Percentiles rank a stretch among this genome's conserved stretches.
Conservation (phyloP, 2,329 filamentous ascomycete genomes). For the Fusarium verrucosum region DNA sequence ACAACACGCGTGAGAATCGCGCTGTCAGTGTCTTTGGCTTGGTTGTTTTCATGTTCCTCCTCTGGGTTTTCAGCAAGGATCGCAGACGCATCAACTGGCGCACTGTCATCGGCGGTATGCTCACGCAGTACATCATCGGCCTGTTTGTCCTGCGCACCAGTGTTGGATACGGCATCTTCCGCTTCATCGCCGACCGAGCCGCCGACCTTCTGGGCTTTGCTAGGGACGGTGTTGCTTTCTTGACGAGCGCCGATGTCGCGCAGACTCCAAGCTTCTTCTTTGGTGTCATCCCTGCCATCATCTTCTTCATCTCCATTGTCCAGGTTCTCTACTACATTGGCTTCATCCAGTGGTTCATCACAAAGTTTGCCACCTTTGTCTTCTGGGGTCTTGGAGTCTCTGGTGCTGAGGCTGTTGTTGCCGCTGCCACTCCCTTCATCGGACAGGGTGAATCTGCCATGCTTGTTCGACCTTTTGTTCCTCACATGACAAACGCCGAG, state of each 20-base stretch:
- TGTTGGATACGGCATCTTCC: constrained; percentile 90
- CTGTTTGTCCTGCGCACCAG: constrained; percentile 85
- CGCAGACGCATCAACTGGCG: constrained; percentile 74
- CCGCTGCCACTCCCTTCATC: constrained; percentile 91
- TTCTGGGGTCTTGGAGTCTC: constrained; percentile 90
- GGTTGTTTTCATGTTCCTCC: constrained; percentile 70
- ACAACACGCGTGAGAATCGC: constrained; percentile 83
- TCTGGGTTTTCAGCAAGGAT: constrained; percentile 78
- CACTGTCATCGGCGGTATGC: constrained; percentile 87
- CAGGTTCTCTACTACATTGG: constrained; percentile 85
- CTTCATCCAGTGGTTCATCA: constrained; percentile 87
- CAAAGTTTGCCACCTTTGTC: constrained; percentile 89
- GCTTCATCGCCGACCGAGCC: constrained; percentile 82
- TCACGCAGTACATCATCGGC: constrained; percentile 86
- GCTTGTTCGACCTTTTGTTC: constrained; percentile 87
- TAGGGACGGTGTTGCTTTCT: constrained; percentile 74
- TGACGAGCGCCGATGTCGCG: constrained; percentile 60
- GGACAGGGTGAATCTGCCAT: constrained; percentile 94
- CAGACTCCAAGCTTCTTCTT: constrained; percentile 74
- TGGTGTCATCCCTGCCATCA: constrained; percentile 85
- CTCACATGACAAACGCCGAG: constrained; percentile 86
- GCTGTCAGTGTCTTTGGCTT: constrained; percentile 84
- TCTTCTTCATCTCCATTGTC: constrained; percentile 95
- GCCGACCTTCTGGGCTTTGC: constrained; percentile 80
- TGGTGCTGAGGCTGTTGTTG: constrained; percentile 92